Base-by-base conservation (phyloP, 768 basidiomycete species). In the Tricholoma terreum region DNA sequence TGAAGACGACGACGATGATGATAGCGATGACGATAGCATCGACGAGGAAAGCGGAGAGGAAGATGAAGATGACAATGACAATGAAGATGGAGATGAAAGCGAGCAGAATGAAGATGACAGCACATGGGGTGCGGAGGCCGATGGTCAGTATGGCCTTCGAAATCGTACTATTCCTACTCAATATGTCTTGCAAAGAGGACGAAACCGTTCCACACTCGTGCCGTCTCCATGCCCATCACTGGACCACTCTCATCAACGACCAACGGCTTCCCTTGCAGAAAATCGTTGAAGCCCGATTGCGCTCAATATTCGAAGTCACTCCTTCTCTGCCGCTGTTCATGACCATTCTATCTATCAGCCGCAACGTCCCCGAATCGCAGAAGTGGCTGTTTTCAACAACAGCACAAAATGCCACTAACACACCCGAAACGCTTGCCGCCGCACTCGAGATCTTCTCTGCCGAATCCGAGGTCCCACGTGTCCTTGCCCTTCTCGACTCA, bases 361-460 rank as follows among this genome's bases (percentile, higher is more conserved):
- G 14, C 55, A 69, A 78, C 24, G 56, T 68, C 4, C 66, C 71
- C 1, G 64, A 64, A 14, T 68, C 73, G 8, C 71, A 77, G n/a
- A 59, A 65, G 8, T 61, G 70, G 31, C 67, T 83, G 1, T 63
- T 73, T 8, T 52, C 67, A 0, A 65, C 75, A 31, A 59, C 82
- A 0, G 55, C 68, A 52, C 65, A 73, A 1, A 71, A 79, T 12
- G 84, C 84, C 0, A 74, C 78, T 10, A 67, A 72, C 56, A 77
- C 80, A 6, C 74, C 82, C 0, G 83, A 85, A 17, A 79, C 80
- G 12, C 73, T 85, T 31, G 76, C 75, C 1, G 79, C 80, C 0
- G 83, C 86, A 0, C 74, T 89, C 10, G 78, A 80, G 3, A 83
- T 87, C 57, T 67, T 80, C 63, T 67, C 77, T 3, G 38, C 65